These are phyloP conservation scores for Hyphodiscus hymeniophilus DNA, from an alignment of 495 filamentous ascomycete genomes.

Conservation along the genomic window DNA sequence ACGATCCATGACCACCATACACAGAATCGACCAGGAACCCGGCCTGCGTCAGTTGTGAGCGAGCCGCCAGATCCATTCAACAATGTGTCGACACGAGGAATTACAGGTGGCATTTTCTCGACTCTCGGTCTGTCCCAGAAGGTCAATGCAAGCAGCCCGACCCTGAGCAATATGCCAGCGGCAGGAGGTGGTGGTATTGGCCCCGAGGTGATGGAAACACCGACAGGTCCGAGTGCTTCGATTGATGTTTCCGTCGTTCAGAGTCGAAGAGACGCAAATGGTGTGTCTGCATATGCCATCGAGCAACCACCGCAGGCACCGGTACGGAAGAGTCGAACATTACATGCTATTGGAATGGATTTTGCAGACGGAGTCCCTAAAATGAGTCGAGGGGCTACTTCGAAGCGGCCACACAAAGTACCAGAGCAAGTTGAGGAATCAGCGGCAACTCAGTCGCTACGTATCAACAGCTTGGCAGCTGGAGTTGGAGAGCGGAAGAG, in stretches of 20 bases:
- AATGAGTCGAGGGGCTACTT: constrained; percentile 19
- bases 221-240: constrained; percentile 22
- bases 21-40: constrained; percentile 13
- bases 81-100: constrained; percentile 17
- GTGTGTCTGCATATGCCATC: constrained; percentile 17
- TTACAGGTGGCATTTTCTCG: constrained; percentile 30
- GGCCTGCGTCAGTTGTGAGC: constrained; percentile 13
- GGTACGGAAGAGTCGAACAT: constrained; percentile 16
- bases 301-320: constrained; percentile 26
- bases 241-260: constrained; percentile 18
- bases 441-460: constrained; percentile 11
- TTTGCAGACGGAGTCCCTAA: constrained; percentile 21
- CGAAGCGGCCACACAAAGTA: constrained; percentile 13
- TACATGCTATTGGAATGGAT: constrained; percentile 22
- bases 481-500: constrained; percentile 51
- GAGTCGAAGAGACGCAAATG: constrained; percentile 15
- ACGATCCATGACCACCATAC: constrained; percentile 14
- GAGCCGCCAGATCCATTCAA: constrained; percentile 26
- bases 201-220: constrained; percentile 28
- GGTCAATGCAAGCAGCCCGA: constrained; percentile 39
- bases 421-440: constrained; percentile 18
- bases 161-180: constrained; percentile 24
- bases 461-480: constrained; percentile 27
- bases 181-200: constrained; percentile 24
- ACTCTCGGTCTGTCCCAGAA: constrained; percentile 51